Base-by-base conservation (phyloP, 202 grass and related monocot genomes). In the Carex sylvatica region DNA sequence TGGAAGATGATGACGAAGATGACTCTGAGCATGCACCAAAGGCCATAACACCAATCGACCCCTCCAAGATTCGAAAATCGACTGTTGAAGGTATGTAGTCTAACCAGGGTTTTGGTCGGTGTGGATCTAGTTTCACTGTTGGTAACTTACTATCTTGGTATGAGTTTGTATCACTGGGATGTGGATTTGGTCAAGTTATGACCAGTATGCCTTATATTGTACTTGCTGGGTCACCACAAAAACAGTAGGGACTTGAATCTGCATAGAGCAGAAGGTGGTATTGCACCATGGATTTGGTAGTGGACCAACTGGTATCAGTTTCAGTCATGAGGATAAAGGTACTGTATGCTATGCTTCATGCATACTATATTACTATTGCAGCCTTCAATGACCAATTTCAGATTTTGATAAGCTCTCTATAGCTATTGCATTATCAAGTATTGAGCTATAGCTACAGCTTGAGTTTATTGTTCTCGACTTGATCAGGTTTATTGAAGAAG, bases 1-100 rank as follows among this genome's bases (percentile, higher is more conserved):
- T 92, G 54, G 87, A 95, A 44, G 90, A 86, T 31, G 90, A 88
- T n/a, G 85, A 92, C 0, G 88, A 62, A 35, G 83, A 84, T 78
- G 93, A 88, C 11, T 83, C 90, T 2, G 87, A 49, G 24, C 82
- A 84, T 80, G 67, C 87, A 15, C 87, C 87, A 0, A 91, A 89
- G 65, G 87, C 88, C 65, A 88, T 91, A 23, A 89, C 81, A 46
- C 90, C 88, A 15, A 86, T 91, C 20, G 82, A 87, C 70, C 61
- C 86, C 4, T 36, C 68, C 28, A 89, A 85, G 53, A 86, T 85
- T 93, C 70, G 78, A 16, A 86, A 89, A 56, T 85, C 90, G 0
- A 87, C 87, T 0, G 85, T 89, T 42, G 83, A 96, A 85, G 83
- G 86, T 58, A 82, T 89, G 54, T 81, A 81, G 52, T 58, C 26